A percentile compares a stretch with the other conserved stretches of the same genome.
phyloP scores from a whole-genome alignment of 1,284 basidiomycete genomes.

The Ustilago lituana region DNA sequence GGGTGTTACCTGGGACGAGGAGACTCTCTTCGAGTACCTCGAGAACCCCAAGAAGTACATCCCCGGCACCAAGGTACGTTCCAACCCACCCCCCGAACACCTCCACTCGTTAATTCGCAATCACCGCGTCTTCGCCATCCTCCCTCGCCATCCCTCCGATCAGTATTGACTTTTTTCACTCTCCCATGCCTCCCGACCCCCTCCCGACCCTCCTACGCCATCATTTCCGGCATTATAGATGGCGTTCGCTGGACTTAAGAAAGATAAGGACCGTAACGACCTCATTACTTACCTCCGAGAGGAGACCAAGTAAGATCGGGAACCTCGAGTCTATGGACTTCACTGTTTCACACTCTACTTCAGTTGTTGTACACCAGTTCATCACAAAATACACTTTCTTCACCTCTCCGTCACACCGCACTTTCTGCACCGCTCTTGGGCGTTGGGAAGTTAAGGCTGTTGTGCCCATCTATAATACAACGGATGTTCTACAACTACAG shows the following conservation, averaged over 20 bases:
- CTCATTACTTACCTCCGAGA: constrained; percentile 59
- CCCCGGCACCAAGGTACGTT: constrained; percentile 51
- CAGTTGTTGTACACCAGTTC: too few species aligned
- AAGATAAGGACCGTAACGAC: constrained; percentile 66
- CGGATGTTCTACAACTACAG: too few species aligned
- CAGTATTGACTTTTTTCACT: not conserved
- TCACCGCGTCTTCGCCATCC: too few species aligned
- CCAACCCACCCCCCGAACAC: not conserved
- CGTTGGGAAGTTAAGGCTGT: too few species aligned
- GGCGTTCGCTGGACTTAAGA: constrained; percentile 63
- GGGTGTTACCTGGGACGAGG: constrained; percentile 78
- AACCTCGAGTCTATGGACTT: too few species aligned
- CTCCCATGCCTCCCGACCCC: not conserved
- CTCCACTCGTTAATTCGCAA: not conserved
- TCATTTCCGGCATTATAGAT: constrained; percentile 10
- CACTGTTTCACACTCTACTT: too few species aligned
- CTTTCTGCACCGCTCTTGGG: too few species aligned
- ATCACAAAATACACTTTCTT: too few species aligned
- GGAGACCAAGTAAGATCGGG: constrained; percentile 44
- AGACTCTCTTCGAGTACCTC: constrained; percentile 92
- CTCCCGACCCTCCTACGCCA: too few species aligned
- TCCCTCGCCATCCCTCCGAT: not conserved
- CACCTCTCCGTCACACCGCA: too few species aligned
- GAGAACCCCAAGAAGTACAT: constrained; percentile 90
- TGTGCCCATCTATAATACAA: too few species aligned